These are phyloP conservation scores for Suhomyces bolitotheri DNA, from an alignment of 1,139 yeast genomes.

Conservation along the genomic window DNA sequence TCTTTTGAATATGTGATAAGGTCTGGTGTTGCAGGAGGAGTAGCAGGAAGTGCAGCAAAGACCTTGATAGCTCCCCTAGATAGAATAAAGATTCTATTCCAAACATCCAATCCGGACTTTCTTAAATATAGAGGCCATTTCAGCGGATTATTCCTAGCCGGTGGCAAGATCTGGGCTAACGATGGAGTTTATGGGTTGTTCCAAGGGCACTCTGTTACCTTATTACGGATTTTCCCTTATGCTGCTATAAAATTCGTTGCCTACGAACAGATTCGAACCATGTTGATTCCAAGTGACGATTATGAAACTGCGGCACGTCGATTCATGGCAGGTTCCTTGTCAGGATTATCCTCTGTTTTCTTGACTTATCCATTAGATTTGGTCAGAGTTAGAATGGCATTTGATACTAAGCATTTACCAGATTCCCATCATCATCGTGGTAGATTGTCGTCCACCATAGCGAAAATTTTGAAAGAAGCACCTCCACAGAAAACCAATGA, in stretches of 20 bases:
- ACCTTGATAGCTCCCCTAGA: conserved; percentile 95
- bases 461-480: conserved; percentile 60
- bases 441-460: conserved; percentile 54
- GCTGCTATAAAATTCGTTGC: conserved; percentile 98
- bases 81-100: conserved; percentile 90
- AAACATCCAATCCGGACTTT: conserved; percentile 91
- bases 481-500: conserved; percentile 47
- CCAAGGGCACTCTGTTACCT: conserved; percentile 94
- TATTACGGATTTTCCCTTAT: conserved; percentile 89
- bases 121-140: conserved; percentile 77
- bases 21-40: conserved; percentile 92
- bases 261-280: conserved; percentile 84
- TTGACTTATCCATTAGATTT: conserved; percentile 92
- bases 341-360: conserved; percentile 84
- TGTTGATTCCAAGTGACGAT: conserved; percentile 70
- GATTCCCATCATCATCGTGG: conserved; percentile 40
- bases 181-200: conserved; percentile 86
- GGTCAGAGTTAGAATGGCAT: conserved; percentile 87
- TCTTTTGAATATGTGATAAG: conserved; percentile 75
- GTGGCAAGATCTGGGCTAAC: conserved; percentile 57
- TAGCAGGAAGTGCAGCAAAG: conserved; percentile 94
- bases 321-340: conserved; percentile 83
- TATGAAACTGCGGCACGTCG: conserved; percentile 83
- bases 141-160: conserved; percentile 74
- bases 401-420: conserved; percentile 53